Base-by-base conservation (phyloP, 2,329 filamentous ascomycete species). In the Alternaria longipes region DNA sequence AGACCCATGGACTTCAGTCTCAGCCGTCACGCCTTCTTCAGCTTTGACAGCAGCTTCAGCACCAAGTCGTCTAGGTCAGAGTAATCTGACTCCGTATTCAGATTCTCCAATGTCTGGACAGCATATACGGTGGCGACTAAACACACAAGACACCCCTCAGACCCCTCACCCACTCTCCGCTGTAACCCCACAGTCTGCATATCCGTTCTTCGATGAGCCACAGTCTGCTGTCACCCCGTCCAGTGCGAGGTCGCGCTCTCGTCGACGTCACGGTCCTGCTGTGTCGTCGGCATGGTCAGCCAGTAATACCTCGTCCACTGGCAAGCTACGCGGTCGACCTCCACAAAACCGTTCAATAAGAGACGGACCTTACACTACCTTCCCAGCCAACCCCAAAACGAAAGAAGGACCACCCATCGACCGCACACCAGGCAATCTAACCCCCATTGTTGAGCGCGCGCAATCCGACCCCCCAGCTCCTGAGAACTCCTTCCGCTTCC, bases 281-380 rank as follows among this genome's bases (percentile, higher is more conserved):
- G 92, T 97, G 0, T 97, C 93, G 1, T 97, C 93, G 9, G 94
- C 94, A 1, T 97, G 94, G 94, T 88, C 90, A 56, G 88, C 88
- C 64, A 87, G 85, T 60, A 86, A 86, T 16, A 83, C 84, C 40
- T 83, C 88, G 12, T 81, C 86, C 1, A 87, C 84, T 5, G 89
- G 90, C 2, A 96, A 94, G 76, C 84, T 91, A 14, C 84, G 93
- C 66, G 93, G 94, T 7, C 84, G 94, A 60, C 94, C 94, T 42
- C 92, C 92, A 0, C 91, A 89, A 57, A 91, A 90, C 69, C 86
- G 88, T 26, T 85, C 84, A n/a, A 84, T 85, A 0, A 84, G 87
- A 14, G 88, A 91, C 64, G 88, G 88, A 0, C 88, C 90, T 0
- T 91, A 89, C 66, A 89, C 88, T 5, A 90, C 90, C 0, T 91